phyloP scores from a whole-genome alignment of 2,329 filamentous ascomycete genomes.

The Ustilaginoidea virens region DNA sequence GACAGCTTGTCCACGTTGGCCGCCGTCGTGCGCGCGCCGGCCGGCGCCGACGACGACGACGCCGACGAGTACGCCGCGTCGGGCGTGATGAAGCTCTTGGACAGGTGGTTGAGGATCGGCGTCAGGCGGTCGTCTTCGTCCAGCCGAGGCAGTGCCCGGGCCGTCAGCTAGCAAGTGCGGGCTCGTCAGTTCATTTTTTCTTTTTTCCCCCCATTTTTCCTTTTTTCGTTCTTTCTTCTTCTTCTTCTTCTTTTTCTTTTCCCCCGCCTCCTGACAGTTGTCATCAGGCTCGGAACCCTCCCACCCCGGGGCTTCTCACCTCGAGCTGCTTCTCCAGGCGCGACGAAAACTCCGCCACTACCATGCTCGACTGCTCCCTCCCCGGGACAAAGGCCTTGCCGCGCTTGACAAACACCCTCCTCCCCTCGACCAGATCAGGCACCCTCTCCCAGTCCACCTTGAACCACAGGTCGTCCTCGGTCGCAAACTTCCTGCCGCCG shows the following conservation, averaged over 20 bases:
- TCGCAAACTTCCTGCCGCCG: constrained; percentile 18
- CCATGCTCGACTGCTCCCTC: constrained; percentile 75
- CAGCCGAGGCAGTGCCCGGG: constrained; percentile 77
- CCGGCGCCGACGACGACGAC: constrained; percentile 44
- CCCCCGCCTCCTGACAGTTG: too few relatives aligned
- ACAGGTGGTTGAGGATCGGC: constrained; percentile 58
- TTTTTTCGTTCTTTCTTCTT: not conserved
- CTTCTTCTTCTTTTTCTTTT: too few relatives aligned
- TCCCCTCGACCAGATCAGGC: constrained; percentile 70
- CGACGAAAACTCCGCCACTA: constrained; percentile 71
- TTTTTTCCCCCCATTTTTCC: not conserved
- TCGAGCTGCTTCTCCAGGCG: constrained; percentile 71
- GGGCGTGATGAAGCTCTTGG: constrained; percentile 87
- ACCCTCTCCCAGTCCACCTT: constrained; percentile 95
- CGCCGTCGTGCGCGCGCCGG: constrained; percentile 61
- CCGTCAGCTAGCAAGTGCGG: constrained; percentile 76
- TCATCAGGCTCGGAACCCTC: too few relatives aligned
- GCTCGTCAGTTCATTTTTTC: too few relatives aligned
- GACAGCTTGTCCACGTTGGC: constrained; percentile 66
- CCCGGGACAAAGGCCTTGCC: constrained; percentile 88
- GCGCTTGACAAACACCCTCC: constrained; percentile 58
- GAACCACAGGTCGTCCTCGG: constrained; percentile 78
- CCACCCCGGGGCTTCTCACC: constrained; percentile 41
- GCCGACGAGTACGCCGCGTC: constrained; percentile 61
- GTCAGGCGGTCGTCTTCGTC: constrained; percentile 89